phyloP scores from a whole-genome alignment of 495 filamentous ascomycete genomes.

The Tuber microsphaerosporum region DNA sequence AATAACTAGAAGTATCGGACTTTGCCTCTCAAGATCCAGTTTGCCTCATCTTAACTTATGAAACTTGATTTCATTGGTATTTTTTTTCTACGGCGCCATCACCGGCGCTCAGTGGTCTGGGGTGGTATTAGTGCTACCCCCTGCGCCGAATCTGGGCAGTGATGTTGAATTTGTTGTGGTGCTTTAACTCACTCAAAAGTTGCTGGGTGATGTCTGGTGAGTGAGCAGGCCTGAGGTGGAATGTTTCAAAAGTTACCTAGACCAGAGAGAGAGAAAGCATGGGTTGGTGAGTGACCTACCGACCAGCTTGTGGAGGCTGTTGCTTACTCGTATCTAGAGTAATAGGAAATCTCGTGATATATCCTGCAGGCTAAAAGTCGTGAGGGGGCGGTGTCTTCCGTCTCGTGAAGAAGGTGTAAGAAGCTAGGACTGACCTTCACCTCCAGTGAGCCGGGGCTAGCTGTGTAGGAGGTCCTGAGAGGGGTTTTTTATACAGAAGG shows the following conservation, averaged over 20 bases:
- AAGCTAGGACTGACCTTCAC: not conserved
- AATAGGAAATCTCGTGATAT: not conserved
- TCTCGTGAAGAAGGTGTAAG: not conserved
- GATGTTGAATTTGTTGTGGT: no score
- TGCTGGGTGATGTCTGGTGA: no score
- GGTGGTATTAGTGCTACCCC: no score
- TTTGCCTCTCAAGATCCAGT: no score
- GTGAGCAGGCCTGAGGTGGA: not conserved
- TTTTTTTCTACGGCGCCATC: no score
- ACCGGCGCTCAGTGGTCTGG: no score
- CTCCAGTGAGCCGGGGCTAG: not conserved
- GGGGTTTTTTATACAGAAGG: not conserved
- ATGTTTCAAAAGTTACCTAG: not conserved
- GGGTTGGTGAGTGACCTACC: not conserved
- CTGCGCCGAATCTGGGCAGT: no score
- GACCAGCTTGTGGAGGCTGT: not conserved
- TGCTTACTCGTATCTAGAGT: not conserved
- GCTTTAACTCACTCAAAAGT: not conserved
- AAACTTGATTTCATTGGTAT: no score
- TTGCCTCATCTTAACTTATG: no score
- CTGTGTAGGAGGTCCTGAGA: not conserved
- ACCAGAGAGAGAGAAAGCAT: not conserved
- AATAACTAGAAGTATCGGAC: no score
- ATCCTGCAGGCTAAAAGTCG: not conserved
- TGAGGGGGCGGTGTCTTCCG: not conserved